Evolutionary conservation across 2,329 filamentous ascomycete species (phyloP).

Genomic region (Aaosphaeria pasadenensis): DNA sequence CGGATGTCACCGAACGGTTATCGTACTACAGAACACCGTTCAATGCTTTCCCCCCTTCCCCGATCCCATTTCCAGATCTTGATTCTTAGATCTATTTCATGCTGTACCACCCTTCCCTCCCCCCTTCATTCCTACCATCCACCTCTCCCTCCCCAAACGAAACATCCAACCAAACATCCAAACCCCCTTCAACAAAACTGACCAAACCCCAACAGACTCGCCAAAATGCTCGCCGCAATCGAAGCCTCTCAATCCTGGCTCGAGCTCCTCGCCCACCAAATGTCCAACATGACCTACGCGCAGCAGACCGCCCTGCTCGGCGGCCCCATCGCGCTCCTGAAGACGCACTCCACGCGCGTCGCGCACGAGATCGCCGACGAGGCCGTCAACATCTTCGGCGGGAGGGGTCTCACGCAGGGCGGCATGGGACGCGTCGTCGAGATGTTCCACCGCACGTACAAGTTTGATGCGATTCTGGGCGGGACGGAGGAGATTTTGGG

Average conservation of each 20-base stretch:
- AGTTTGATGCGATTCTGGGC: slow-evolving; percentile 65
- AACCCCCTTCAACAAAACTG: not conserved
- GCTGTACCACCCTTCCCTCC: not conserved
- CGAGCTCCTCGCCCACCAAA: slow-evolving; percentile 81
- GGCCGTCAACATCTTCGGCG: slow-evolving; percentile 82
- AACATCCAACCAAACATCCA: not conserved
- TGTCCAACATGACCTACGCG: slow-evolving; percentile 79
- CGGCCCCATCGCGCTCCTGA: slow-evolving; percentile 78
- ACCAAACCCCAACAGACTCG: slow-evolving; percentile 52
- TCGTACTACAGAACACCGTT: too few species aligned
- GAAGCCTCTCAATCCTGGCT: slow-evolving; percentile 86
- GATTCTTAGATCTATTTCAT: too few species aligned
- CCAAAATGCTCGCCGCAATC: slow-evolving; percentile 79
- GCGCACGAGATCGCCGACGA: slow-evolving; percentile 84
- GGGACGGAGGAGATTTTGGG: slow-evolving; percentile 80
- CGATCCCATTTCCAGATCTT: too few species aligned
- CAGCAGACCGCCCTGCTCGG: slow-evolving; percentile 72
- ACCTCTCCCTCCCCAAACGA: not conserved
- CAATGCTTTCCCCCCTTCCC: too few species aligned
- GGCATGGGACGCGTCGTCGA: slow-evolving; percentile 83
- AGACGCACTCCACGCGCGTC: slow-evolving; percentile 72
- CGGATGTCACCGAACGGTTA: too few species aligned
- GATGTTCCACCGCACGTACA: slow-evolving; percentile 81
- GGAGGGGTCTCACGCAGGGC: slow-evolving; percentile 72
- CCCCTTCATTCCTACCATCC: not conserved